Evolutionary conservation across 1,284 basidiomycete species (phyloP), one percentile per base, ranked within the genome.

Genomic region (Leccinum fuscescens): DNA sequence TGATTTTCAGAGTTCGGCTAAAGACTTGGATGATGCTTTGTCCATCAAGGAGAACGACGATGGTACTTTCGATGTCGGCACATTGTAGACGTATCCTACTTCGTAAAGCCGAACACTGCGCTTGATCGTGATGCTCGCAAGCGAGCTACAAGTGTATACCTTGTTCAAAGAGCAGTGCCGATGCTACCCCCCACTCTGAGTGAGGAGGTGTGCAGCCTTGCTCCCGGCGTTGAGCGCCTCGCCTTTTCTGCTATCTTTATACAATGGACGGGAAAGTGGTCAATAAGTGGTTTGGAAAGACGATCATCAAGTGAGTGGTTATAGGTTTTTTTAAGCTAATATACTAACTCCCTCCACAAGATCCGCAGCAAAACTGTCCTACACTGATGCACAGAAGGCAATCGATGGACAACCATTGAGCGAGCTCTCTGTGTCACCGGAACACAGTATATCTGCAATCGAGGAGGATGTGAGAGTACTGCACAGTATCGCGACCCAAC

Each of bases 111-210:
- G 27, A 97, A 97, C 75, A 97, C 94, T 7, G 92, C 96, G 15
- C 81, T 99, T 66, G 97, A 99, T 72, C 93, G 97, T 37, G 97
- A 99, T 76, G 97, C 97, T 54, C 88, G 94, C 68, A 98, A 98
- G 79, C 86, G 96, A 64, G 96, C 95, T 29, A 98, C 96, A 3
- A 94, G 93, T 67, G 97, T 99, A 55, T 98, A 98, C 73, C 88
- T 99, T 48, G 89, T 98, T 46, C 96, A 98, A 74, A 88, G 95
- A 51, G 88, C 92, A 31, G 94, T 98, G 9, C 95, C 96, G 1
- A 99, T 99, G 96, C 82, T 99, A 6, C 96, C 96, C 1, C 94
- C 94, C 27, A 82, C 88, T 9, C 80, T 99, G 44, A 92, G 90
- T 70, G 95, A 98, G 74, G 87, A 96, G 69, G 82, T 96, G 22